phyloP scores from a whole-genome alignment of 805 yeast genomes.

The Teunomyces funiuensis region DNA sequence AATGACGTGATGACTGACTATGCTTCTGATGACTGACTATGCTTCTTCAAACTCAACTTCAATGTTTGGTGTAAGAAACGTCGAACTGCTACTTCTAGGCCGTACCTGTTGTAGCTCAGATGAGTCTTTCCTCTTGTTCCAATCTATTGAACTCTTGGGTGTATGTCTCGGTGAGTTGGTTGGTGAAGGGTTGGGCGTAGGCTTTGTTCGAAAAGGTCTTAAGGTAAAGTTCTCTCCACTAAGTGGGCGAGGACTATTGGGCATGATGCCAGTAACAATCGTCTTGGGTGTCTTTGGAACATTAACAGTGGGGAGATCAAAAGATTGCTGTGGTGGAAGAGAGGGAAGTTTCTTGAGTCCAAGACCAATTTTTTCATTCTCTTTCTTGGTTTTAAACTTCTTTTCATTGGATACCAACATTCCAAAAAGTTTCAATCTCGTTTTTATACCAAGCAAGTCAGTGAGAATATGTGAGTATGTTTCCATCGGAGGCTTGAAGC shows the following conservation, averaged over 20 bases:
- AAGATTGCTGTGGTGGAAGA: conserved; percentile 14
- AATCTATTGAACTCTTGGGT: conserved; percentile 15
- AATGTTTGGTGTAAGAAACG: conserved; percentile 24
- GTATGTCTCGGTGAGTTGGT: conserved; percentile 34
- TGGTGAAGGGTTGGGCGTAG: conserved; percentile 43
- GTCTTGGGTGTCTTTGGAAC: not conserved
- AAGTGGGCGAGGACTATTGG: conserved; percentile 23
- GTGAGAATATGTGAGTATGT: conserved; percentile 24
- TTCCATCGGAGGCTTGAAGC: conserved; percentile 40
- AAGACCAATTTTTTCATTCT: conserved; percentile 26
- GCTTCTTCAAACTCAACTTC: conserved; percentile 29
- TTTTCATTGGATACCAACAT: conserved; percentile 25
- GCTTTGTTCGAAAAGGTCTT: conserved; percentile 42
- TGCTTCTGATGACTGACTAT: too few species aligned
- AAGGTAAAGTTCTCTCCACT: conserved; percentile 34
- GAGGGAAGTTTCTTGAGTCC: conserved; percentile 20
- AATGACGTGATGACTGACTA: conserved; percentile 1
- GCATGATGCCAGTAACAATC: conserved; percentile 6
- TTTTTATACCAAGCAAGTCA: conserved; percentile 27
- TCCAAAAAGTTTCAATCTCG: conserved; percentile 21
- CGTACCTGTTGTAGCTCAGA: conserved; percentile 4
- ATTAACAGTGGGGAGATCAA: conserved; percentile 7
- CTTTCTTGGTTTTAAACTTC: conserved; percentile 29
- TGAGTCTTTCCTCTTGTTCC: conserved; percentile 7
- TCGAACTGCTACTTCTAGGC: conserved; percentile 20